A percentile compares a stretch with the other conserved stretches of the same genome.
phyloP scores from a whole-genome alignment of 1,139 yeast genomes.

The Pneumocystis murina region DNA sequence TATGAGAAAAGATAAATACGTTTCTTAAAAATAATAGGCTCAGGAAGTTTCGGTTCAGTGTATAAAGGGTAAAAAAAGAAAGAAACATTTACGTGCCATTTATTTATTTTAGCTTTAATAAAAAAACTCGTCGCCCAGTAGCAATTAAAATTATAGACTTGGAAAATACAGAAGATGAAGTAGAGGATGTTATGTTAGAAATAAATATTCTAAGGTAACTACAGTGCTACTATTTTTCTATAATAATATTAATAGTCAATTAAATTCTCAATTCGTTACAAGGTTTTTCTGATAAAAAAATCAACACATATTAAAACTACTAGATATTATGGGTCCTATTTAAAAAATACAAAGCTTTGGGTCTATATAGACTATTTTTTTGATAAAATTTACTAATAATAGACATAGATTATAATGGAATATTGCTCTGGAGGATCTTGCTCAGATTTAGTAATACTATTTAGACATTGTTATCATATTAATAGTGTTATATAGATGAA shows the following conservation, averaged over 20 bases:
- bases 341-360: conserved; percentile 53
- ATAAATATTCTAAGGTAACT: conserved; percentile 55
- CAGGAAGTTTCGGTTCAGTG: conserved; percentile 81
- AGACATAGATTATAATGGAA: conserved; percentile 58
- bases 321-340: conserved; percentile 45
- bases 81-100: not conserved
- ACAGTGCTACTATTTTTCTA: conserved; percentile 32
- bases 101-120: conserved; percentile 16
- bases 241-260: conserved; percentile 31
- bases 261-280: conserved; percentile 4
- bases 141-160: conserved; percentile 71
- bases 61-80: conserved; percentile 36
- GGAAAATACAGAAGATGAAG: conserved; percentile 61
- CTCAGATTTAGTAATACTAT: conserved; percentile 37
- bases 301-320: not conserved
- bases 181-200: conserved; percentile 54
- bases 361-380: not conserved
- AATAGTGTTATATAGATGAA: conserved; percentile 24
- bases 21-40: conserved; percentile 32
- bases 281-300: not conserved
- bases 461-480: conserved; percentile 9
- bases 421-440: conserved; percentile 88
- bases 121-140: conserved; percentile 30
- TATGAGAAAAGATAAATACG: not conserved
- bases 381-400: not conserved